Evolutionary conservation across 352 stramenopile species (phyloP).

Genomic region (Globisporangium megalacanthum): DNA sequence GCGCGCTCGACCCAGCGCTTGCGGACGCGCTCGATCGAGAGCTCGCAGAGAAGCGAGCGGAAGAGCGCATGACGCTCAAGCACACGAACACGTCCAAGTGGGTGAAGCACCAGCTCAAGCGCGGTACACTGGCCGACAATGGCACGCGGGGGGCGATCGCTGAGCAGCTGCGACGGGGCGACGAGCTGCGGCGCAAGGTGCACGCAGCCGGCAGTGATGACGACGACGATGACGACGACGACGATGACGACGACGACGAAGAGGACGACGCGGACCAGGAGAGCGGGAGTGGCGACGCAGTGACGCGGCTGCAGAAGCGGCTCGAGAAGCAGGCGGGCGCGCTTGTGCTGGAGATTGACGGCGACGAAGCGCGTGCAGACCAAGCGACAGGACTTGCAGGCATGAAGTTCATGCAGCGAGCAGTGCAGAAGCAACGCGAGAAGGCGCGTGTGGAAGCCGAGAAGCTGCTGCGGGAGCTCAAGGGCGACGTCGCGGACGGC

Average conservation of each 20-base stretch:
- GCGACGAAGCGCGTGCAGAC: conserved; percentile 36
- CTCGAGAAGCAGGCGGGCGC: conserved; percentile 67
- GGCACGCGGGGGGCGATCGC: conserved; percentile 89
- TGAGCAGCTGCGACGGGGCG: conserved; percentile 82
- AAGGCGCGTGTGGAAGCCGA: conserved; percentile 90
- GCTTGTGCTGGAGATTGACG: conserved; percentile 72
- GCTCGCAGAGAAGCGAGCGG: conserved; percentile 88
- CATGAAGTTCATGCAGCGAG: conserved; percentile 98
- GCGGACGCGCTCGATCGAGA: conserved; percentile 75
- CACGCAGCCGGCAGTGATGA: conserved; percentile 62
- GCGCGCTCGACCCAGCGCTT: conserved; percentile 70
- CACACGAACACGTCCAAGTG: conserved; percentile 99
- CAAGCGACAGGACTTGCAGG: conserved; percentile 88
- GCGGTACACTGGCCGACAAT: conserved; percentile 88
- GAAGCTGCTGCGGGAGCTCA: conserved; percentile 91
- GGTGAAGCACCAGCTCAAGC: conserved; percentile 93
- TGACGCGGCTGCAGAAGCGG: conserved; percentile 51
- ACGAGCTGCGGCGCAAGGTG: conserved; percentile 95
- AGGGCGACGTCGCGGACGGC: conserved; percentile 46
- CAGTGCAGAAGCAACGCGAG: conserved; percentile 93
- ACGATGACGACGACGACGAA: conserved; percentile 41
- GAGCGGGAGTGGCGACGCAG: conserved; percentile 32
- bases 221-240: conserved; percentile 37
- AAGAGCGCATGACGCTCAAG: conserved; percentile 96
- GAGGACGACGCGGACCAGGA: conserved; percentile 1